Percentiles rank a stretch among this genome's conserved stretches.
Evolutionary conservation across 2,329 filamentous ascomycete species (phyloP).

Genomic region (Fusarium sp.): DNA sequence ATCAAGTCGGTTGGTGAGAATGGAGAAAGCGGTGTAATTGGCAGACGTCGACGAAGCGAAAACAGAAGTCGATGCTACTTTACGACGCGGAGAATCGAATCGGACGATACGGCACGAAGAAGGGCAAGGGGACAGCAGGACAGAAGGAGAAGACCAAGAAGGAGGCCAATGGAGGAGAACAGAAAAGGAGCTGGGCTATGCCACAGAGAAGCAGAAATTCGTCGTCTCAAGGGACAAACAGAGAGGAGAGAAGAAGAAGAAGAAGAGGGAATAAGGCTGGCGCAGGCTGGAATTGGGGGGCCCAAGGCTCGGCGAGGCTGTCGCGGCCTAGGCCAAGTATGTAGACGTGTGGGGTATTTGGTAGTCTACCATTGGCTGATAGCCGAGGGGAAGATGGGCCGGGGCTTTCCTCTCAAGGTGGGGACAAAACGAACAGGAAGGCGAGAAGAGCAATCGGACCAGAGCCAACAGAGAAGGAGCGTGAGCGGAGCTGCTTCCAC

Average conservation of each 20-base stretch:
- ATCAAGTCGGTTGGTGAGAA: constrained; percentile 16
- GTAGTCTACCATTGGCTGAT: constrained; percentile 42
- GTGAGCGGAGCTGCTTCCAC: constrained; percentile 6
- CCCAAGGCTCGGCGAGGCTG: constrained; percentile 45
- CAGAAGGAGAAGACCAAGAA: constrained; percentile 19
- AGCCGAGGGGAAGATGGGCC: constrained; percentile 37
- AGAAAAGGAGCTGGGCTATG: constrained; percentile 9
- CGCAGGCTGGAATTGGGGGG: constrained; percentile 43
- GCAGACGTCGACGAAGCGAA: constrained; percentile 27
- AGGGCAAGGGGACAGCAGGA: neutral
- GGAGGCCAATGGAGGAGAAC: constrained; percentile 18
- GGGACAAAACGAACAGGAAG: constrained; percentile 27
- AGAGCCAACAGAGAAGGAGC: constrained; percentile 27
- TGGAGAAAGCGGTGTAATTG: constrained; percentile 11
- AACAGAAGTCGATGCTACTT: constrained; percentile 19
- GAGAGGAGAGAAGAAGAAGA: constrained; percentile 19
- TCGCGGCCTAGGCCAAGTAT: constrained; percentile 32
- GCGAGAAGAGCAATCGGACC: constrained; percentile 11
- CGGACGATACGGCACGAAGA: constrained; percentile 24
- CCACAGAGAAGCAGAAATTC: constrained; percentile 19
- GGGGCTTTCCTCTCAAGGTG: constrained; percentile 24
- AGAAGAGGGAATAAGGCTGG: constrained; percentile 45
- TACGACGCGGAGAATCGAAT: constrained; percentile 29
- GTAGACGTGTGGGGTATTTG: constrained; percentile 33
- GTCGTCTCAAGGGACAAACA: constrained; percentile 16